A percentile compares a stretch with the other conserved stretches of the same genome.
Conservation (phyloP, 2,329 filamentous ascomycete species). For the Paramyrothecium roridum region DNA sequence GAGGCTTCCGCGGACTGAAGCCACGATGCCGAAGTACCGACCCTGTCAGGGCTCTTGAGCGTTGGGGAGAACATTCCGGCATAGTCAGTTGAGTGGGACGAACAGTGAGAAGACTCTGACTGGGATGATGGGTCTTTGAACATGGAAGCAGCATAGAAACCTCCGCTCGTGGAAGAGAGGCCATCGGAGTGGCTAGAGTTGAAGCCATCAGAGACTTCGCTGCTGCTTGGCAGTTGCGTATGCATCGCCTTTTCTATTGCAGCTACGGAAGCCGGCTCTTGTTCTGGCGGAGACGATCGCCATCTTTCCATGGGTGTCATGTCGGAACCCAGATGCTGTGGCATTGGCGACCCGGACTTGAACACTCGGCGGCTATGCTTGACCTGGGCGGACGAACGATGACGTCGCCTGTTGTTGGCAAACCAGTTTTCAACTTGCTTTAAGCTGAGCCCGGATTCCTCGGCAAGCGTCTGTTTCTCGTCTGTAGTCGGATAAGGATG, state of each 20-base stretch:
- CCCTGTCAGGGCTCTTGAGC: too few species aligned
- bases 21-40: too few species aligned
- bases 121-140: constrained; percentile 18
- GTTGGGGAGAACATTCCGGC: constrained; percentile 4
- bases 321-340: constrained; percentile 24
- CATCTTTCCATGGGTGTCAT: constrained; percentile 45
- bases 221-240: not conserved
- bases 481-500: constrained; percentile 46
- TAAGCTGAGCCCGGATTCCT: constrained; percentile 40
- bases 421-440: constrained; percentile 48
- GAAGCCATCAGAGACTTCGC: too few species aligned
- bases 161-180: constrained; percentile 23
- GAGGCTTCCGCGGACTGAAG: too few species aligned
- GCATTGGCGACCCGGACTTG: constrained; percentile 40
- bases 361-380: constrained; percentile 21
- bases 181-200: too few species aligned
- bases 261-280: constrained; percentile 36
- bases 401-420: constrained; percentile 45
- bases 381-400: constrained; percentile 30
- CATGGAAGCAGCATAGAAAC: constrained; percentile 17
- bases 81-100: constrained; percentile 11
- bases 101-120: constrained; percentile 23
- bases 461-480: constrained; percentile 35
- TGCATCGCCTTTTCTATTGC: constrained; percentile 31
- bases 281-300: constrained; percentile 38